phyloP scores from a whole-genome alignment of 805 yeast species.

The Blastobotrys parvus region DNA sequence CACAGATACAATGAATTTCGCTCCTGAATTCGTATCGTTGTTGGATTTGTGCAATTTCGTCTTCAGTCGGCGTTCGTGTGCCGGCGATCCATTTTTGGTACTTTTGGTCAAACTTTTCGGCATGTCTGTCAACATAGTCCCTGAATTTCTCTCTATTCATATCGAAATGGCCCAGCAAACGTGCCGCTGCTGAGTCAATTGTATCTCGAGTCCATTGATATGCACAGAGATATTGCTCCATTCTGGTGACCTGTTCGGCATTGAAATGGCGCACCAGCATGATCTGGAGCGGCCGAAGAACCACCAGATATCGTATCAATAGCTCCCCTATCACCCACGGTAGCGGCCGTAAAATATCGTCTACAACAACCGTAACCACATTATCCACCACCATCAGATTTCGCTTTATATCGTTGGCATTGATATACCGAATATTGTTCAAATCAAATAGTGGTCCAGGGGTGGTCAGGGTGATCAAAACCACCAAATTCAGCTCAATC shows the following conservation, averaged over 20 bases:
- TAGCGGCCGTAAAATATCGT: neutral
- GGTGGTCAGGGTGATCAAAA: neutral
- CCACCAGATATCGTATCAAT: neutral
- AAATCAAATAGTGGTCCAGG: neutral
- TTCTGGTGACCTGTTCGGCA: neutral
- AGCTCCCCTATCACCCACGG: conserved; percentile 6
- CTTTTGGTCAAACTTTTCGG: neutral
- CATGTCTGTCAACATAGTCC: neutral
- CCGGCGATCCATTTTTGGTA: neutral
- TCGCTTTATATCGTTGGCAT: neutral
- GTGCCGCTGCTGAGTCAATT: too few relatives aligned
- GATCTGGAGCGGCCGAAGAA: conserved; percentile 1
- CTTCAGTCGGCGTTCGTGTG: neutral
- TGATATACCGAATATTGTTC: neutral
- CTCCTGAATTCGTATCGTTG: neutral
- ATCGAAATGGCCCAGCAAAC: too few relatives aligned
- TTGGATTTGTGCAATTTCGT: neutral
- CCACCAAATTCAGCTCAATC: neutral
- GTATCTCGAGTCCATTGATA: too few relatives aligned
- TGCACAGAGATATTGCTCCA: too few relatives aligned
- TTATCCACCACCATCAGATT: neutral
- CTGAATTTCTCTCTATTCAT: too few relatives aligned
- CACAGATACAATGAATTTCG: neutral
- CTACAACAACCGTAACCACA: neutral
- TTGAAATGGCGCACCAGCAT: neutral